Conservation (phyloP, 495 filamentous ascomycete species). For the Aspergillus sclerotioniger region DNA sequence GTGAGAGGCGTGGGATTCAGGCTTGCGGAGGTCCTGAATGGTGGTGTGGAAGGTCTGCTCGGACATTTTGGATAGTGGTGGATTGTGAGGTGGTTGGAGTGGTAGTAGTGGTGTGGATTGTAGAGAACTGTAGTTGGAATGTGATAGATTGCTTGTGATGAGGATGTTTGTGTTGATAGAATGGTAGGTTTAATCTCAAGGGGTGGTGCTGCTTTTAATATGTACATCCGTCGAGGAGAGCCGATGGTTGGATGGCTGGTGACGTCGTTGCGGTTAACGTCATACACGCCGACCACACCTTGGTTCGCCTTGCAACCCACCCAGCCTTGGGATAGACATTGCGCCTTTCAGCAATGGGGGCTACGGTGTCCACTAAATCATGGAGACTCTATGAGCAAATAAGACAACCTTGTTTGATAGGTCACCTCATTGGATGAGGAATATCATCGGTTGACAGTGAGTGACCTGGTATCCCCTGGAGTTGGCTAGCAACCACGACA, state of each 20-base stretch:
- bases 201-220: constrained; percentile 3
- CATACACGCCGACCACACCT: neutral
- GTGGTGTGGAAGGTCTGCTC: constrained; percentile 52
- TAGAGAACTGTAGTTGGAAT: neutral
- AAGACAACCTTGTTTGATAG: neutral
- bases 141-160: neutral
- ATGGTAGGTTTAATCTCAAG: neutral
- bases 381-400: neutral
- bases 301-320: constrained; percentile 1
- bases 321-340: neutral
- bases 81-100: neutral
- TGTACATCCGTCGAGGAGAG: neutral
- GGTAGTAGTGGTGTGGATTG: neutral
- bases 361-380: neutral
- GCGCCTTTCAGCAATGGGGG: neutral
- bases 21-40: constrained; percentile 50
- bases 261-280: neutral
- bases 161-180: neutral
- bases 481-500: neutral
- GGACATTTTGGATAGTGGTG: constrained; percentile 39
- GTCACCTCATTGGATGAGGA: neutral
- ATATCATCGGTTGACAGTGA: neutral
- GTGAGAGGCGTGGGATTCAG: constrained; percentile 44
- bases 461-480: neutral
- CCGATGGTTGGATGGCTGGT: neutral